Percentiles rank a stretch among this genome's conserved stretches.
These are phyloP conservation scores for Crithidia acanthocephali DNA, from an alignment of 208 protist genomes.

Conservation along the genomic window DNA sequence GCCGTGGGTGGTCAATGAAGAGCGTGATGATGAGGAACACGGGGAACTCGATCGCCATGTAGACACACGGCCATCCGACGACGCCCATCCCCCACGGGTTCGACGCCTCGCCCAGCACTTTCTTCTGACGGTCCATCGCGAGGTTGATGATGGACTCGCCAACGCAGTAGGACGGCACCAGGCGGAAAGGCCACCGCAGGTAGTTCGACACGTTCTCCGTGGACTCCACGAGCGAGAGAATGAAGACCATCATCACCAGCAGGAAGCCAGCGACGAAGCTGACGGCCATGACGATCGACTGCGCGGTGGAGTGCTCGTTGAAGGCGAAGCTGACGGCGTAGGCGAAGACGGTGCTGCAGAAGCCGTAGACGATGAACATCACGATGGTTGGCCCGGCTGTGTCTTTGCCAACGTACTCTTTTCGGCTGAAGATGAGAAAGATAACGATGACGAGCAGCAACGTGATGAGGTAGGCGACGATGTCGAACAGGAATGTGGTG, in stretches of 20 bases:
- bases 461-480: conserved; percentile 65
- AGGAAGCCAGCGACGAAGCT: conserved; percentile 86
- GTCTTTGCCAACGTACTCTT: conserved; percentile 57
- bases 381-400: conserved; percentile 49
- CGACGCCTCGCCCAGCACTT: conserved; percentile 24
- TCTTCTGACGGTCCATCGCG: conserved; percentile 33
- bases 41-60: conserved; percentile 62
- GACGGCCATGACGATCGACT: conserved; percentile 64
- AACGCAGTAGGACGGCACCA: conserved; percentile 80
- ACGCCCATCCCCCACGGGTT: conserved; percentile 47
- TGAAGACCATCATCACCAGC: conserved; percentile 57
- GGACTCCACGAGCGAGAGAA: conserved; percentile 46
- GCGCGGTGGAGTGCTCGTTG: conserved; percentile 64
- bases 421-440: conserved; percentile 61
- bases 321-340: conserved; percentile 75
- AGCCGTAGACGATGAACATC: conserved; percentile 63
- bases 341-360: conserved; percentile 48
- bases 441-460: conserved; percentile 61
- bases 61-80: conserved; percentile 57
- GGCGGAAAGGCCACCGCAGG: conserved; percentile 64
- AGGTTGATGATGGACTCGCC: conserved; percentile 82
- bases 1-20: conserved; percentile 70
- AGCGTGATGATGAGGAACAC: conserved; percentile 61
- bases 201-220: conserved; percentile 43
- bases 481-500: conserved; percentile 87